Evolutionary conservation across 106 monocot genomes (phyloP).

Genomic region (Amphibolis antarctica): DNA sequence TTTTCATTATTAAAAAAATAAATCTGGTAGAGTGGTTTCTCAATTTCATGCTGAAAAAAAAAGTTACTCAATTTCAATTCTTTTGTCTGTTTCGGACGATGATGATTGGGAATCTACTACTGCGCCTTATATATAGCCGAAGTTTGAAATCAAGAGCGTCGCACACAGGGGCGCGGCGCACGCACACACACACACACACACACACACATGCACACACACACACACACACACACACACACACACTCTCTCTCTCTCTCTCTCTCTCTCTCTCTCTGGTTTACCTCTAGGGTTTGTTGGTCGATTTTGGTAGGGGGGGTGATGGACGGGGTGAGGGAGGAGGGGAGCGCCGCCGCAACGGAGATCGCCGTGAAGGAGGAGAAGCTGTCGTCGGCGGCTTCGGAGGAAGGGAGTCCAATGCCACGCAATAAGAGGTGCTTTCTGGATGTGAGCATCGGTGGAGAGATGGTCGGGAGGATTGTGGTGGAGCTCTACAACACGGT

Average conservation of each 20-base stretch:
- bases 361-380: constrained; percentile 1
- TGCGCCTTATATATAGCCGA: background rate
- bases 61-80: no score
- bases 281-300: background rate
- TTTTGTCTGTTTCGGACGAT: no score
- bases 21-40: no score
- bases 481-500: constrained; percentile 48
- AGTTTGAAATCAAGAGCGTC: background rate
- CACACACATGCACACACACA: no score
- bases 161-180: no score
- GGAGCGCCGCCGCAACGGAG: background rate
- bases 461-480: constrained; percentile 58
- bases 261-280: background rate
- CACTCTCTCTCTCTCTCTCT: background rate
- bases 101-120: no score
- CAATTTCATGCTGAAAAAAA: no score
- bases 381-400: constrained; percentile 5
- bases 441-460: constrained; percentile 56
- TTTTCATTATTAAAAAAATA: no score
- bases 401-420: background rate
- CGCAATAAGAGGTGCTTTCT: constrained; percentile 48
- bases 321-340: background rate
- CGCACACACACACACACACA: no score
- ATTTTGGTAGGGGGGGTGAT: background rate
- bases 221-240: no score